Base-by-base conservation (phyloP, 2,329 filamentous ascomycete species). In the Talaromyces sp. region DNA sequence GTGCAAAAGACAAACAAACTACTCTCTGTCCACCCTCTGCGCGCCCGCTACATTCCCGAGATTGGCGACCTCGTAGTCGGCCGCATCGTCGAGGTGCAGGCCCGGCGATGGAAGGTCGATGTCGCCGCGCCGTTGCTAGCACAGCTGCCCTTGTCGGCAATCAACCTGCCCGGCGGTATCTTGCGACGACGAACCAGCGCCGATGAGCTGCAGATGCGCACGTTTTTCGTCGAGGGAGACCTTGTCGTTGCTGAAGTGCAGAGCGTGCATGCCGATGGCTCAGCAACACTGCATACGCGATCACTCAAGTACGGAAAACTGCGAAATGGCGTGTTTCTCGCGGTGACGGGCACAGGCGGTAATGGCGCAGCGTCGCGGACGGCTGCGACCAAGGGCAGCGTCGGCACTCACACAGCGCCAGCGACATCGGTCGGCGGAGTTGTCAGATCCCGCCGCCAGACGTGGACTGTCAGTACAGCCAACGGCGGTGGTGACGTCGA, bases 221-320 rank as follows among this genome's bases (percentile, higher is more conserved):
- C 87, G n/a, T 99, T 97, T 77, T 97, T 99, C 78, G 88, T 89
- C 58, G 94, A 99, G 76, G 94, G 94, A 12, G 94, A 99, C 73
- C 79, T 99, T 57, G 80, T 99, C 17, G 90, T 97, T 19, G 94
- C 94, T 1, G 94, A 99, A 78, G 94, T 99, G 58, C 94, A 99
- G 81, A 85, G 86, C 67, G 81, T 99, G 58, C 91, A 92, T 73
- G 83, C 86, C 61, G 93, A 97, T 75, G 93, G 92, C 61, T 88
- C 86, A 1, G 92, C 94, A 0, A 88, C 88, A 61, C 80, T 99
- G 70, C 94, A 99, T 78, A 97, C 94, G 9, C 86, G 94, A 62
- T 90, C 86, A 65, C 78, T 97, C 70, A 92, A 93, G 72, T 99
- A 97, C 76, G 94, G 94, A 51, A 99, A 99, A 79, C 80, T 99